Percentiles rank a stretch among this genome's conserved stretches.
These are phyloP conservation scores for Arxiozyma bovina DNA, from an alignment of 1,139 yeast genomes.

Conservation along the genomic window DNA sequence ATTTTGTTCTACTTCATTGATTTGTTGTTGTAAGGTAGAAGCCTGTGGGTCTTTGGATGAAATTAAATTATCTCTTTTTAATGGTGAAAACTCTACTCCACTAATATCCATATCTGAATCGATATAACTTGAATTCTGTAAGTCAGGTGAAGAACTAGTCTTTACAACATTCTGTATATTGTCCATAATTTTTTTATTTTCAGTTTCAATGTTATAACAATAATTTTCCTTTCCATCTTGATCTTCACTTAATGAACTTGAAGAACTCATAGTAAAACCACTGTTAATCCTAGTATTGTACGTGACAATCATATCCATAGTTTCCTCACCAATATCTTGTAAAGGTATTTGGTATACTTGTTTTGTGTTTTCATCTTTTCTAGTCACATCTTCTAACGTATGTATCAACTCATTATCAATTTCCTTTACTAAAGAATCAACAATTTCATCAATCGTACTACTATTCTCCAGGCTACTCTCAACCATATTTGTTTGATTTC, in stretches of 20 bases:
- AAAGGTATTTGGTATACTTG: constrained; percentile 15
- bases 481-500: background rate
- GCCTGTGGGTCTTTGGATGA: background rate
- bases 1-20: background rate
- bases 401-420: constrained; percentile 21
- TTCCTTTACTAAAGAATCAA: constrained; percentile 22
- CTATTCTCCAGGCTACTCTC: background rate
- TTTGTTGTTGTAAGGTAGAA: background rate
- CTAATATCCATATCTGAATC: background rate
- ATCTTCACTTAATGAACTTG: background rate
- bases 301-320: constrained; percentile 26
- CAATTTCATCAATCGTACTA: constrained; percentile 10
- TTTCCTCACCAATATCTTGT: constrained; percentile 27
- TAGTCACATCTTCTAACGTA: constrained; percentile 7
- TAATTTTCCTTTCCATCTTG: background rate
- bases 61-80: background rate
- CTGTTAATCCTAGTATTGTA: constrained; percentile 19
- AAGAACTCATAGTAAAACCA: background rate
- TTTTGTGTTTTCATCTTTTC: background rate
- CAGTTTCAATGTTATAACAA: background rate
- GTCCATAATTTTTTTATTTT: background rate
- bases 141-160: background rate
- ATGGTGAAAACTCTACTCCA: background rate
- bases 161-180: background rate
- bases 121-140: background rate